A percentile compares a stretch with the other conserved stretches of the same genome.
These are phyloP conservation scores for Neurospora sp. DNA, from an alignment of 495 filamentous ascomycete species.

Conservation along the genomic window DNA sequence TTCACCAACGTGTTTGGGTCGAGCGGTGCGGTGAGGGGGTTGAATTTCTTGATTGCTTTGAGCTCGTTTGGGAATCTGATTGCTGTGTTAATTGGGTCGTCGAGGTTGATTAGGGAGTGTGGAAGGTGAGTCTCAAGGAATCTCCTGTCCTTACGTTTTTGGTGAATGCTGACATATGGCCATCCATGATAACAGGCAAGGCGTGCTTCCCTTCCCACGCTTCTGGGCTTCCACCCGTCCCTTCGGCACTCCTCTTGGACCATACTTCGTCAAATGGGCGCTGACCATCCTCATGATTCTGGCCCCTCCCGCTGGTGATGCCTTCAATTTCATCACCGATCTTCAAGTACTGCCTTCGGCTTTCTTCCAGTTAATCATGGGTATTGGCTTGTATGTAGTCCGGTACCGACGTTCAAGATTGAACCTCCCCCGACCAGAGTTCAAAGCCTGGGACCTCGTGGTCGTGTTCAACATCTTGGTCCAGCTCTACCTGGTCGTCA, in stretches of 20 bases:
- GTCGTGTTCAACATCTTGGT: constrained; percentile 46
- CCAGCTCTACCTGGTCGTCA: constrained; percentile 47
- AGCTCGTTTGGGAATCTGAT: constrained; percentile 57
- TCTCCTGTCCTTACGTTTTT: background rate
- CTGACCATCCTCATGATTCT: constrained; percentile 56
- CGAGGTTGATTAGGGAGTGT: constrained; percentile 50
- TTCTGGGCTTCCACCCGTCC: constrained; percentile 57
- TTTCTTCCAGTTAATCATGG: constrained; percentile 45
- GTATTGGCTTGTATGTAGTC: constrained; percentile 43
- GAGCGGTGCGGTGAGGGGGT: constrained; percentile 36
- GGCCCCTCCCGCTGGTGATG: constrained; percentile 56
- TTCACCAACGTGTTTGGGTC: constrained; percentile 51
- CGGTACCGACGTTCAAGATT: constrained; percentile 40
- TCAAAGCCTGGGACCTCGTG: constrained; percentile 43
- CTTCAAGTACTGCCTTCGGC: constrained; percentile 42
- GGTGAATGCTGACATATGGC: background rate
- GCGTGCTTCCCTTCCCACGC: constrained; percentile 50
- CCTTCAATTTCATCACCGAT: constrained; percentile 56
- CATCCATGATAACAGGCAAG: constrained; percentile 37
- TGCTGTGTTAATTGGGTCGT: constrained; percentile 47
- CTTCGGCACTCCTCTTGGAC: constrained; percentile 51
- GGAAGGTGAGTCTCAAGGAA: constrained; percentile 27
- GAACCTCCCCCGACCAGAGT: constrained; percentile 34
- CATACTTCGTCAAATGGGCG: constrained; percentile 48
- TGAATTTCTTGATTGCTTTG: constrained; percentile 53